Conservation (phyloP, 208 protist genomes). For the Polymyxa betae region DNA sequence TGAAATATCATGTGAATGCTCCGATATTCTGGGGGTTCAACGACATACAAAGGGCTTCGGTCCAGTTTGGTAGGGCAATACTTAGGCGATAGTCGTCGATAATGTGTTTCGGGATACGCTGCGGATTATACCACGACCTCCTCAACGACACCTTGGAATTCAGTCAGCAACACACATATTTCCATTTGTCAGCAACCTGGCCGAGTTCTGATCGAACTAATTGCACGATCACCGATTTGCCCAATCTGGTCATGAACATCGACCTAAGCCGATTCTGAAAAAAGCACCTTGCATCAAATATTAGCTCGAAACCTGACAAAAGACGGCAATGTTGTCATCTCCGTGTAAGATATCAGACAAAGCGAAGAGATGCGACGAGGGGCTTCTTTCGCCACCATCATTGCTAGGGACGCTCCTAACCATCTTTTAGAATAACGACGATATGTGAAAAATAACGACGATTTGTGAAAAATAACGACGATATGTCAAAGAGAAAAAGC, state of each 20-base stretch:
- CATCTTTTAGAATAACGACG: background rate
- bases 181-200: background rate
- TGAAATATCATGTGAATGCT: background rate
- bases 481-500: no score
- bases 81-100: background rate
- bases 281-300: background rate
- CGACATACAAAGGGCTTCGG: background rate
- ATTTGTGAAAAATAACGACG: no score
- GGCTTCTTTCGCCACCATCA: background rate
- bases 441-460: no score
- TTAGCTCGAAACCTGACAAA: background rate
- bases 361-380: background rate
- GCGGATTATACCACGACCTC: background rate
- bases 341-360: background rate
- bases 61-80: background rate
- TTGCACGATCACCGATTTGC: background rate
- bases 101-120: background rate
- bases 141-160: background rate
- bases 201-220: background rate
- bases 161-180: background rate
- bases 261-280: background rate
- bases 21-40: background rate
- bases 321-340: background rate
- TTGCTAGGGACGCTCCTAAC: background rate
- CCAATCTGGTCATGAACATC: background rate